A percentile compares a stretch with the other conserved stretches of the same genome.
Evolutionary conservation across 768 basidiomycete species (phyloP).

Genomic region (Scleroderma bovista): DNA sequence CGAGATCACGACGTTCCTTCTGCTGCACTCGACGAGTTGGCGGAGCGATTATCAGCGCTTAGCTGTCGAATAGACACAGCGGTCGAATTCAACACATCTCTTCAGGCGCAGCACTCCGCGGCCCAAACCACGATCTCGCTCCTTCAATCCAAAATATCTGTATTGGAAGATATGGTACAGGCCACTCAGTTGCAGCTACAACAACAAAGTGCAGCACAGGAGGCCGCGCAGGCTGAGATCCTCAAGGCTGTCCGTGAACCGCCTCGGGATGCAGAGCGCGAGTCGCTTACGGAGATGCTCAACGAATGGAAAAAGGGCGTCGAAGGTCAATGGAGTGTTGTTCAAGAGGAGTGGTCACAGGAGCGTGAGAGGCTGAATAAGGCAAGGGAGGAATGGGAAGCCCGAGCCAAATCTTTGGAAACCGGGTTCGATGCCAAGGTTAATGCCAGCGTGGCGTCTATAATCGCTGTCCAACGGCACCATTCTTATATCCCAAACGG

Average conservation of each 20-base stretch:
- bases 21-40: constrained; percentile 49
- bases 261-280: constrained; percentile 35
- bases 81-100: constrained; percentile 59
- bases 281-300: constrained; percentile 49
- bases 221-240: constrained; percentile 29
- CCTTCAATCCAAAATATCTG: constrained; percentile 62
- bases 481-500: constrained; percentile 30
- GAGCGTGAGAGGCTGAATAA: constrained; percentile 71
- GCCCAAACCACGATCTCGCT: constrained; percentile 70
- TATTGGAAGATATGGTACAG: constrained; percentile 66
- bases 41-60: constrained; percentile 54
- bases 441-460: constrained; percentile 25
- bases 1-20: constrained; percentile 21
- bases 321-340: constrained; percentile 72
- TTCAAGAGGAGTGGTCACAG: constrained; percentile 77
- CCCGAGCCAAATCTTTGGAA: constrained; percentile 47
- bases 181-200: constrained; percentile 38
- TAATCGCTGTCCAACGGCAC: constrained; percentile 32
- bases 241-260: constrained; percentile 31
- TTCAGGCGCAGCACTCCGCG: constrained; percentile 73
- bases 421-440: constrained; percentile 45
- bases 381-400: constrained; percentile 82
- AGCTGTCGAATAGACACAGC: constrained; percentile 73
- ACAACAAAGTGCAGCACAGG: constrained; percentile 31
- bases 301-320: constrained; percentile 72